These are phyloP conservation scores for Fusarium tupiense DNA, from an alignment of 2,329 filamentous ascomycete genomes.

Conservation along the genomic window DNA sequence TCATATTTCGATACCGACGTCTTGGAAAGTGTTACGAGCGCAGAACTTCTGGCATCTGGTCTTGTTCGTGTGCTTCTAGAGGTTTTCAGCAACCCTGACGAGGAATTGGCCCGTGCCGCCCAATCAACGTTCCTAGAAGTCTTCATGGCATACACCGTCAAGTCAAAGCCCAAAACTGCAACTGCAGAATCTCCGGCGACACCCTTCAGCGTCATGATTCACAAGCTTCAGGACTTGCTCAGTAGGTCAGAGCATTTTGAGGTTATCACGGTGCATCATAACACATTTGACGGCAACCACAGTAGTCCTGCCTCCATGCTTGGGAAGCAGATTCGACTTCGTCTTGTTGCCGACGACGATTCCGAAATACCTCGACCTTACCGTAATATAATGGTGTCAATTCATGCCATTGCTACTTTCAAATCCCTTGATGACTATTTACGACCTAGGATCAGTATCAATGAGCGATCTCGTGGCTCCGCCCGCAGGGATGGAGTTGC, in stretches of 20 bases:
- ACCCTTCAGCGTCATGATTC: conserved; percentile 88
- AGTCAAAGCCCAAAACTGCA: conserved; percentile 70
- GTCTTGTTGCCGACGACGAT: conserved; percentile 87
- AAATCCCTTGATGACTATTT: conserved; percentile 97
- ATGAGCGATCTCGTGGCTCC: conserved; percentile 71
- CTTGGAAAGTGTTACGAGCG: conserved; percentile 92
- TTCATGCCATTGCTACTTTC: conserved; percentile 97
- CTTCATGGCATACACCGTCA: conserved; percentile 84
- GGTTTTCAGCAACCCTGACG: conserved; percentile 79
- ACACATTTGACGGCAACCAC: conserved; percentile 87
- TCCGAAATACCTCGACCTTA: conserved; percentile 90
- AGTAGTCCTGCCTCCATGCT: conserved; percentile 96
- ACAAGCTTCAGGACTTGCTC: conserved; percentile 94
- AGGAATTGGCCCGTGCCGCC: conserved; percentile 70
- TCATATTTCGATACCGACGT: conserved; percentile 89
- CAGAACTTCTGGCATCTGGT: conserved; percentile 89
- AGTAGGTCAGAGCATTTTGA: conserved; percentile 98
- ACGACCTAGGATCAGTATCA: conserved; percentile 84
- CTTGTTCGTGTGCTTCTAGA: conserved; percentile 86
- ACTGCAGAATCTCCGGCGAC: conserved; percentile 77
- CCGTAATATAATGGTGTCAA: conserved; percentile 96
- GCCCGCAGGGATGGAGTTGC: conserved; percentile 72
- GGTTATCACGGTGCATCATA: conserved; percentile 93
- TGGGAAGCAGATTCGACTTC: conserved; percentile 91
- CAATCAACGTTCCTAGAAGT: conserved; percentile 87